A percentile compares a stretch with the other conserved stretches of the same genome.
Conservation (phyloP, 75 land plant genomes). For the Cryptomeria japonica region DNA sequence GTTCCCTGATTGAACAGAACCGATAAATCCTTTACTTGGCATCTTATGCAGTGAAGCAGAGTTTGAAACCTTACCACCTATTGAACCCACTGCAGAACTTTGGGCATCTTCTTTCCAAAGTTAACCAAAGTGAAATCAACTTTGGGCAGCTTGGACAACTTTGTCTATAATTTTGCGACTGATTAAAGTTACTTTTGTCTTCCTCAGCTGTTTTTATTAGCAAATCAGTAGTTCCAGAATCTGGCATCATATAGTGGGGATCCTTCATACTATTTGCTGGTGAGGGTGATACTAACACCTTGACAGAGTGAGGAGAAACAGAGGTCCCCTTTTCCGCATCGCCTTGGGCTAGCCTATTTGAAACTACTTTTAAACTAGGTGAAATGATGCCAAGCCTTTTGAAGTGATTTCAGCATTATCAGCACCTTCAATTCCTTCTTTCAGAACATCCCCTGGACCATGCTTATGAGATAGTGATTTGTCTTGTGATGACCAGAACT, state of each 20-base stretch:
- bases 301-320: slow-evolving; percentile 25
- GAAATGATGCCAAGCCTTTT: no score
- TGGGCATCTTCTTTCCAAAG: slow-evolving; percentile 69
- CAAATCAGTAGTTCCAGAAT: slow-evolving; percentile 28
- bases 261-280: slow-evolving; percentile 26
- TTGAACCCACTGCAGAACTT: slow-evolving; percentile 51
- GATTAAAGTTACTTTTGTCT: slow-evolving; percentile 85
- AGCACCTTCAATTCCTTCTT: no score
- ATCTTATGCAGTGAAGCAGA: slow-evolving; percentile 37
- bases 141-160: slow-evolving; percentile 69
- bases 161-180: slow-evolving; percentile 78
- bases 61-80: slow-evolving; percentile 25
- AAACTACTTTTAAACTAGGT: no score
- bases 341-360: no score
- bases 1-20: slow-evolving; percentile 33
- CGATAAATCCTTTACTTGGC: slow-evolving; percentile 31
- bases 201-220: slow-evolving; percentile 39
- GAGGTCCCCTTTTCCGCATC: slow-evolving; percentile 39
- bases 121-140: slow-evolving; percentile 30
- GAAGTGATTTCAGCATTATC: no score
- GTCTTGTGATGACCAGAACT: no score
- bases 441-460: no score
- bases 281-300: slow-evolving; percentile 19
- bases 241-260: slow-evolving; percentile 18
- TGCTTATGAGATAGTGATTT: no score